Percentiles rank a stretch among this genome's conserved stretches.
Evolutionary conservation across 495 filamentous ascomycete species (phyloP).

Genomic region (Bacidia rubella): DNA sequence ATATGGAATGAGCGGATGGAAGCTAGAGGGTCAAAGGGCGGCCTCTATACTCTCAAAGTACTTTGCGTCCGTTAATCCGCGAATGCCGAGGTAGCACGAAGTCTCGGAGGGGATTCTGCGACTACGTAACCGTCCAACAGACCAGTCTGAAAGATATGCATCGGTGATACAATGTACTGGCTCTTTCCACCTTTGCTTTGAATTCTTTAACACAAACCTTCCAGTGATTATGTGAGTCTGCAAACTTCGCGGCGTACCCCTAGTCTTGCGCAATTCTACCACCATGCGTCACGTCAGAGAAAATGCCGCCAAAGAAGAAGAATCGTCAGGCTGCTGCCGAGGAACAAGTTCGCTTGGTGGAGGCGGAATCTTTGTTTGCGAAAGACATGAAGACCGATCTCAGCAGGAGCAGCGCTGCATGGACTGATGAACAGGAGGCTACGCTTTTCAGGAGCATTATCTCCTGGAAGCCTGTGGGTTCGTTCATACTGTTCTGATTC

Average conservation of each 20-base stretch:
- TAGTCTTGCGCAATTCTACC: background rate
- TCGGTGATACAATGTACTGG: no score
- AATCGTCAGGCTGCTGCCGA: slow-evolving; percentile 28
- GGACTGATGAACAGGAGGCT: slow-evolving; percentile 92
- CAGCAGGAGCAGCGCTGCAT: no score
- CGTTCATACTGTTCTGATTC: slow-evolving; percentile 16
- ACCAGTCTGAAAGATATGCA: no score
- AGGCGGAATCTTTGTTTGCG: slow-evolving; percentile 10
- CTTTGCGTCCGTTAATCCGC: no score
- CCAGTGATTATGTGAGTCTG: background rate
- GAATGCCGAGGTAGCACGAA: no score
- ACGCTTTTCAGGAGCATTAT: slow-evolving; percentile 82
- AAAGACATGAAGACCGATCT: slow-evolving; percentile 33
- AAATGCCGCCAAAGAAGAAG: slow-evolving; percentile 69
- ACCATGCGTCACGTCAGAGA: background rate
- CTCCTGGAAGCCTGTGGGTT: slow-evolving; percentile 88
- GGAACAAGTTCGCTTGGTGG: slow-evolving; percentile 26
- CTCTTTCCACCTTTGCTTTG: background rate
- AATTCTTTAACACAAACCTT: background rate
- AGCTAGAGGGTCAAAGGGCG: no score
- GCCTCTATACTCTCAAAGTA: no score
- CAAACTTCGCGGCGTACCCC: background rate
- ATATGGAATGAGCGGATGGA: no score
- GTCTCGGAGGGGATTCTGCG: no score
- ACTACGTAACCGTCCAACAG: no score